These are phyloP conservation scores for Salvia rosmarinus DNA, from an alignment of 257 asterid genomes.

Conservation along the genomic window DNA sequence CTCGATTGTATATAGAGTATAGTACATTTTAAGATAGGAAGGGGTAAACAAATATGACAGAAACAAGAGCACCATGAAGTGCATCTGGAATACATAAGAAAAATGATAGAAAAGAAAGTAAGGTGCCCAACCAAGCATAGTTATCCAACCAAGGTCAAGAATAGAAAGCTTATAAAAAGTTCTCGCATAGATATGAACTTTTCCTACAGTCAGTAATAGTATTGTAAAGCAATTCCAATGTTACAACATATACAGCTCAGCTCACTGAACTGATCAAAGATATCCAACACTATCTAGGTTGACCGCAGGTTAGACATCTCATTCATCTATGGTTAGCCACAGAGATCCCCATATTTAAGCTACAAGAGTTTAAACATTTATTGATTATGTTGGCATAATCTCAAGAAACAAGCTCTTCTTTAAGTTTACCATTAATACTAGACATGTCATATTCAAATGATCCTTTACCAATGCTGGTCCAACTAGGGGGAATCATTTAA, in stretches of 20 bases:
- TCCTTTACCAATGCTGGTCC: not conserved
- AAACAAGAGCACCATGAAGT: conserved; percentile 26
- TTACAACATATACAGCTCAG: too few relatives aligned
- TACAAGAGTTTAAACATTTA: not conserved
- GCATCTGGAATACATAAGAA: not conserved
- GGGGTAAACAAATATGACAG: conserved; percentile 26
- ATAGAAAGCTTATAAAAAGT: too few relatives aligned
- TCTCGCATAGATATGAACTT: too few relatives aligned
- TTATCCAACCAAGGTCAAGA: not conserved
- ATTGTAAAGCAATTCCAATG: too few relatives aligned
- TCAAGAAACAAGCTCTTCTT: conserved; percentile 10
- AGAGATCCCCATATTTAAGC: too few relatives aligned
- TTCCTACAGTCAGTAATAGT: too few relatives aligned
- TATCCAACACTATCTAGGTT: too few relatives aligned
- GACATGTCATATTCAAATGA: conserved; percentile 1
- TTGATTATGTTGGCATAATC: conserved; percentile 6
- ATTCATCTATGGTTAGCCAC: too few relatives aligned
- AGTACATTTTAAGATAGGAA: conserved; percentile 31
- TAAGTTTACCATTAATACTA: conserved; percentile 1
- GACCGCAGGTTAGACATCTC: too few relatives aligned
- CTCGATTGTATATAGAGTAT: conserved; percentile 18
- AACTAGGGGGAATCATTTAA: not conserved
- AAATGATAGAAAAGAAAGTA: not conserved
- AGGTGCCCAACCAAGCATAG: conserved; percentile 21
- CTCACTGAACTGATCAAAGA: too few relatives aligned